Evolutionary conservation across 208 protist genomes (phyloP), one percentile per base, ranked within the genome.

Genomic region (Herpetomonas tarakana): DNA sequence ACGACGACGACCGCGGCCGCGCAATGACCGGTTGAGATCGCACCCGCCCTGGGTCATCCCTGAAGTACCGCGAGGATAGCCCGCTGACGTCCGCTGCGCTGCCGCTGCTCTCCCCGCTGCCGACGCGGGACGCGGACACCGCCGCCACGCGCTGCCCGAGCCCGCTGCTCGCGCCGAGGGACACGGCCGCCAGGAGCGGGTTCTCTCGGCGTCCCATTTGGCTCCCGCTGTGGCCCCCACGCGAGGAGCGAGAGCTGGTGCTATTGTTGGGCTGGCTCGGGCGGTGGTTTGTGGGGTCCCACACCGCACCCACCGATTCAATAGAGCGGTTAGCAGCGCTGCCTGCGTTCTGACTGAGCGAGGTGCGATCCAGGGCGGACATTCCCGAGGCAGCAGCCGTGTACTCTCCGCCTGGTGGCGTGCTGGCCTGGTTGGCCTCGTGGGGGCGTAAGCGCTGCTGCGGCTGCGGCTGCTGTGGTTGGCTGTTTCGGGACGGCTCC

Each of bases 241-340:
- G 24, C 22, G 35, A 60, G 38, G 24, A 6, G 44, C 50, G 45
- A 35, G 59, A 74, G 61, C 72, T 58, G n/a, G 38, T 63, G 18
- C 22, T 19, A 27, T 6, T 7, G 46, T 26, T 7, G 12, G 21
- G 46, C 12, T 19, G 7, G 11, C 53, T 66, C 3, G 26, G 51
- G 28, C 61, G 63, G 44, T 52, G 66, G 28, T 19, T 50, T 25
- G 58, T 44, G 22, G 86, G 83, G 46, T 93, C 74, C 83, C 86
- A 93, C 30, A 81, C 73, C 27, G 71, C 58, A 1, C 76, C 76
- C 4, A 78, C 61, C 27, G 83, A 88, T 22, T 93, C 86, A n/a
- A 72, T 61, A 26, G 86, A 93, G 30, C 58, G 69, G 56, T 85
- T 76, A 38, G 55, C 31, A 6, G 21, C 56, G 21, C 51, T 67